Evolutionary conservation across 1,284 basidiomycete species (phyloP).

Genomic region (Sphagnurus paluster): DNA sequence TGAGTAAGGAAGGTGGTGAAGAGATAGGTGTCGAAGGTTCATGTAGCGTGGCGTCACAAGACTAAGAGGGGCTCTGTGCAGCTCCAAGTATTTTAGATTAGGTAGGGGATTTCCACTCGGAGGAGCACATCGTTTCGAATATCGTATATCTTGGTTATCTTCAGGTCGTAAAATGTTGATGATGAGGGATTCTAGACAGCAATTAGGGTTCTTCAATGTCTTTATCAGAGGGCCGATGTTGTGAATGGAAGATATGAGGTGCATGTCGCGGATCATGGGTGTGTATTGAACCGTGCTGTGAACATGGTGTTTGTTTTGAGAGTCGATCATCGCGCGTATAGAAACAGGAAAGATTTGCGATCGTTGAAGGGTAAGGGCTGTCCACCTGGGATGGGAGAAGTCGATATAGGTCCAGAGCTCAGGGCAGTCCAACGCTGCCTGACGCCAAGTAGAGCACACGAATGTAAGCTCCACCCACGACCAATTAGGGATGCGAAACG

Average conservation of each 20-base stretch:
- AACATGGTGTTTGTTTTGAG: slow-evolving; percentile 29
- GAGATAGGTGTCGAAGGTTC: slow-evolving; percentile 32
- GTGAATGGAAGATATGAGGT: slow-evolving; percentile 31
- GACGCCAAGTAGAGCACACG: slow-evolving; percentile 37
- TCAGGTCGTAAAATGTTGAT: slow-evolving; percentile 27
- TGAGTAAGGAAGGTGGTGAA: slow-evolving; percentile 33
- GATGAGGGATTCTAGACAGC: slow-evolving; percentile 30
- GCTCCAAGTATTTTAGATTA: slow-evolving; percentile 30
- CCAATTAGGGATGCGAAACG: slow-evolving; percentile 24
- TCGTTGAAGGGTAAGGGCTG: slow-evolving; percentile 28
- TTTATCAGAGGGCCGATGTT: slow-evolving; percentile 33
- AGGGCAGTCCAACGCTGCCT: slow-evolving; percentile 27
- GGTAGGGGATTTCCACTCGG: slow-evolving; percentile 14
- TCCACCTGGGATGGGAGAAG: slow-evolving; percentile 34
- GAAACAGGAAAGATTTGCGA: slow-evolving; percentile 31
- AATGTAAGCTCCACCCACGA: slow-evolving; percentile 34
- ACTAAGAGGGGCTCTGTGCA: slow-evolving; percentile 35
- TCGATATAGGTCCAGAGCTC: slow-evolving; percentile 37
- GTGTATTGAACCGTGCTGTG: slow-evolving; percentile 32
- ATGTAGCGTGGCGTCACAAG: slow-evolving; percentile 34
- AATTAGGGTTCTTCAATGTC: slow-evolving; percentile 32
- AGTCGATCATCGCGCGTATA: slow-evolving; percentile 28
- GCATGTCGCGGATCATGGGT: slow-evolving; percentile 32
- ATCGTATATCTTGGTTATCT: slow-evolving; percentile 20
- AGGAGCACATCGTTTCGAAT: slow-evolving; percentile 17